Percentiles rank a stretch among this genome's conserved stretches.
Evolutionary conservation across 2,329 filamentous ascomycete species (phyloP).

Genomic region (Colletotrichum tropicicola): DNA sequence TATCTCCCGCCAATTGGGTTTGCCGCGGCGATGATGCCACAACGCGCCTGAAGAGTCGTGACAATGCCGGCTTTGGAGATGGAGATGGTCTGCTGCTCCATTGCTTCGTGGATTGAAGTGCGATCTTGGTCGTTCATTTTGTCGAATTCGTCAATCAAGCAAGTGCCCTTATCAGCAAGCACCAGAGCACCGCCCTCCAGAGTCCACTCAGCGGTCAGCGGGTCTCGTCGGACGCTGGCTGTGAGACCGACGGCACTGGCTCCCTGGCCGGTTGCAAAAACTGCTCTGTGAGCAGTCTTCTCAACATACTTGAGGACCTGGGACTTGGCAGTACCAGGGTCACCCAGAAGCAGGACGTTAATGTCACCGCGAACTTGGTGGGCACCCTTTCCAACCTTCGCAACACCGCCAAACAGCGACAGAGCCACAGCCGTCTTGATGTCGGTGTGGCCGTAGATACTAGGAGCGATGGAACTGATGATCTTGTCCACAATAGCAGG

Average conservation of each 20-base stretch:
- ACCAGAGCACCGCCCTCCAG: slow-evolving; percentile 95
- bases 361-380: slow-evolving; percentile 96
- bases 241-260: slow-evolving; percentile 98
- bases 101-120: slow-evolving; percentile 98
- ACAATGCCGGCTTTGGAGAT: slow-evolving; percentile 99
- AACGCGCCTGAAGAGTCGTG: slow-evolving; percentile 94
- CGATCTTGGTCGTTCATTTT: slow-evolving; percentile 99
- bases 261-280: slow-evolving; percentile 97
- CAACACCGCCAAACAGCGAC: slow-evolving; percentile 93
- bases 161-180: slow-evolving; percentile 92
- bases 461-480: slow-evolving; percentile 91
- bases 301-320: slow-evolving; percentile 98
- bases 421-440: slow-evolving; percentile 97
- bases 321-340: slow-evolving; percentile 97
- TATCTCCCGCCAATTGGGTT: slow-evolving; percentile 97
- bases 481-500: slow-evolving; percentile 94
- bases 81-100: slow-evolving; percentile 99
- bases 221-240: slow-evolving; percentile 93
- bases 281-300: slow-evolving; percentile 94
- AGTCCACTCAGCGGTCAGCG: slow-evolving; percentile 96
- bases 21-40: slow-evolving; percentile 94
- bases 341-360: slow-evolving; percentile 94
- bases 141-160: slow-evolving; percentile 98
- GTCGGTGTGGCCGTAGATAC: slow-evolving; percentile 95
- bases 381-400: slow-evolving; percentile 87